Conservation (phyloP, 129 eudicot genomes). For the Arctium lappa region DNA sequence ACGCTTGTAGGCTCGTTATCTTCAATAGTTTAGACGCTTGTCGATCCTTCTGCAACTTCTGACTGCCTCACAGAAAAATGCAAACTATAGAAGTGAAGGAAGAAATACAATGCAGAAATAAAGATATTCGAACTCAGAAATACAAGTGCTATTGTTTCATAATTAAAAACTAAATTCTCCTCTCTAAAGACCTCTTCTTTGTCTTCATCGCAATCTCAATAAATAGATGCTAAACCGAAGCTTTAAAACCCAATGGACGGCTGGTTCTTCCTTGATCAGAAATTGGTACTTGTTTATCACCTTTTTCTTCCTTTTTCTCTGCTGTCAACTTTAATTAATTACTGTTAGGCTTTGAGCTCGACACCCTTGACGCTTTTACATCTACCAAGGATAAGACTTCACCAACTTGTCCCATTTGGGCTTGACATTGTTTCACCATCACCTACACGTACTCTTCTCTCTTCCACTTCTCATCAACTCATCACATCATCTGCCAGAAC, state of each 20-base stretch:
- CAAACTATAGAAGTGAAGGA: background rate
- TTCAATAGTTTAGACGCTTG: too few species aligned
- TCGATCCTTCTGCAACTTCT: too few species aligned
- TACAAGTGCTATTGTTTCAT: background rate
- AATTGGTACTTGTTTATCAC: background rate
- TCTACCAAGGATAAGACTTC: background rate
- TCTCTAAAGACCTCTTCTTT: background rate
- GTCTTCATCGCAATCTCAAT: background rate
- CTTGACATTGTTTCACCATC: background rate
- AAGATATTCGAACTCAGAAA: background rate
- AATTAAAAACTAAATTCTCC: background rate
- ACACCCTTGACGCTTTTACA: background rate
- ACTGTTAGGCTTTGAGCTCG: background rate
- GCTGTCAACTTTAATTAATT: background rate
- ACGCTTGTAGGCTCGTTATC: too few species aligned
- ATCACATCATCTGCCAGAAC: background rate
- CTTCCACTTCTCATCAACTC: background rate
- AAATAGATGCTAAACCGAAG: background rate
- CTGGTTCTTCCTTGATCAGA: background rate
- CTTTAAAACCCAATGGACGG: background rate
- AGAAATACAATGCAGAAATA: background rate
- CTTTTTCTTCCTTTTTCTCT: background rate
- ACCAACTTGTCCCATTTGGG: background rate
- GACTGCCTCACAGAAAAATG: background rate
- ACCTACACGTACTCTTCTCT: background rate